phyloP scores from a whole-genome alignment of 2,329 filamentous ascomycete species.

The Rosellinia necatrix region DNA sequence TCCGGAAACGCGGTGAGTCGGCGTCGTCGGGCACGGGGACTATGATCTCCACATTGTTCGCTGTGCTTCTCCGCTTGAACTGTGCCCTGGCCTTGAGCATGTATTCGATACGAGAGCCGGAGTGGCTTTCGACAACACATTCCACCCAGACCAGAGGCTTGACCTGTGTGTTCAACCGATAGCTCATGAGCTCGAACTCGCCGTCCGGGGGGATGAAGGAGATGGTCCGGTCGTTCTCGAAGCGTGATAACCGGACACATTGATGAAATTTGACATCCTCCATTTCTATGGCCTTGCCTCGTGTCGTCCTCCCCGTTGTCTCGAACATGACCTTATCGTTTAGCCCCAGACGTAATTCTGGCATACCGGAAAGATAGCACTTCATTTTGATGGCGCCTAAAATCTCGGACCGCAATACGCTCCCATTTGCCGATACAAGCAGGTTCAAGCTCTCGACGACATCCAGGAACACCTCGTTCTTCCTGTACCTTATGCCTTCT shows the following conservation, averaged over 20 bases:
- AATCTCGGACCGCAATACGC: constrained; percentile 94
- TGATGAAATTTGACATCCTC: constrained; percentile 99
- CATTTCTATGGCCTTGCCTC: constrained; percentile 98
- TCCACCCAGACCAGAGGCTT: constrained; percentile 99
- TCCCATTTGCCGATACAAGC: constrained; percentile 90
- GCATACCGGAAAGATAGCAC: constrained; percentile 98
- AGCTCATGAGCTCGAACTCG: constrained; percentile 99
- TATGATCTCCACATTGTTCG: constrained; percentile 98
- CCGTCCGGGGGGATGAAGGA: constrained; percentile 98
- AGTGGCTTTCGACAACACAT: constrained; percentile 95
- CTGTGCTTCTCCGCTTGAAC: constrained; percentile 96
- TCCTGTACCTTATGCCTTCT: constrained; percentile 96
- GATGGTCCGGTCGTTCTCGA: constrained; percentile 98
- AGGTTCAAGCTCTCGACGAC: constrained; percentile 97
- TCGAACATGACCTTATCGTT: constrained; percentile 99
- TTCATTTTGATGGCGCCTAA: constrained; percentile 99
- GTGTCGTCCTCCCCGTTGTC: constrained; percentile 88
- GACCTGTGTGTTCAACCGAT: constrained; percentile 96
- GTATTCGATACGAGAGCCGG: constrained; percentile 93
- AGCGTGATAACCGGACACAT: constrained; percentile 91
- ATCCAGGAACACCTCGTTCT: constrained; percentile 99
- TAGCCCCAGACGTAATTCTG: constrained; percentile 87
- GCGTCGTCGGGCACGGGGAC: constrained; percentile 97
- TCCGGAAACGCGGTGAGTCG: constrained; percentile 93
- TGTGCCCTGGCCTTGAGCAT: constrained; percentile 98